Conservation (phyloP, 2,329 filamentous ascomycete genomes). For the Pyrenochaeta sp. region DNA sequence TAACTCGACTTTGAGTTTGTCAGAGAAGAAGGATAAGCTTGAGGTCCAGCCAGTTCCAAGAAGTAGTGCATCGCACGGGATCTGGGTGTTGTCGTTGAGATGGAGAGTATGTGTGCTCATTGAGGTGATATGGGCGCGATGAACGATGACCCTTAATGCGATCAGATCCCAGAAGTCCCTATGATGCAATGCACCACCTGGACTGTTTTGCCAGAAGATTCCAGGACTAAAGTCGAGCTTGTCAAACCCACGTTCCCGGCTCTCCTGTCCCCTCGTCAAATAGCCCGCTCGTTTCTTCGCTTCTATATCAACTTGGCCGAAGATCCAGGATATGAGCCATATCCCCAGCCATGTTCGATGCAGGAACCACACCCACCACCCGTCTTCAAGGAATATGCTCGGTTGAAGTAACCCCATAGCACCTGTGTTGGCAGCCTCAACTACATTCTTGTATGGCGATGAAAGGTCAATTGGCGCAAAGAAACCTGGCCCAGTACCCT, state of each 20-base stretch:
- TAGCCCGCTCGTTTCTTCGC: constrained; percentile 12
- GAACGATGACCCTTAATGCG: constrained; percentile 30
- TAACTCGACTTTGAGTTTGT: not conserved
- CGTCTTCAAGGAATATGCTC: constrained; percentile 1
- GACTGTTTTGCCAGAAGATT: constrained; percentile 33
- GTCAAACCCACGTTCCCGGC: constrained; percentile 22
- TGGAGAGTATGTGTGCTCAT: constrained; percentile 14
- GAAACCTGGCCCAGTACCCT: constrained; percentile 36
- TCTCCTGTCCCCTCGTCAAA: not conserved
- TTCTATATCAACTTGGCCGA: constrained; percentile 1
- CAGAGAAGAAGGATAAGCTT: constrained; percentile 15
- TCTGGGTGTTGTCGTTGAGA: constrained; percentile 16
- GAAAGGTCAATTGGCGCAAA: constrained; percentile 25
- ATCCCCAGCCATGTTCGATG: constrained; percentile 15
- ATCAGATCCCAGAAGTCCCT: constrained; percentile 35
- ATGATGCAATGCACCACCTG: constrained; percentile 27
- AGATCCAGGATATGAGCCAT: constrained; percentile 12
- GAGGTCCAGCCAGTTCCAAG: constrained; percentile 37
- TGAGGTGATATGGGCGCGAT: constrained; percentile 24
- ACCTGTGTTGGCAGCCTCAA: constrained; percentile 11
- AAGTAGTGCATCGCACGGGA: constrained; percentile 33
- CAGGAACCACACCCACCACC: constrained; percentile 21
- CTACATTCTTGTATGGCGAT: constrained; percentile 8
- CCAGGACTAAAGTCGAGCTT: constrained; percentile 18
- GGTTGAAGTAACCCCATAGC: constrained; percentile 19